Evolutionary conservation across 2,329 filamentous ascomycete genomes (phyloP).

Genomic region (Colletotrichum gloeosporioides): DNA sequence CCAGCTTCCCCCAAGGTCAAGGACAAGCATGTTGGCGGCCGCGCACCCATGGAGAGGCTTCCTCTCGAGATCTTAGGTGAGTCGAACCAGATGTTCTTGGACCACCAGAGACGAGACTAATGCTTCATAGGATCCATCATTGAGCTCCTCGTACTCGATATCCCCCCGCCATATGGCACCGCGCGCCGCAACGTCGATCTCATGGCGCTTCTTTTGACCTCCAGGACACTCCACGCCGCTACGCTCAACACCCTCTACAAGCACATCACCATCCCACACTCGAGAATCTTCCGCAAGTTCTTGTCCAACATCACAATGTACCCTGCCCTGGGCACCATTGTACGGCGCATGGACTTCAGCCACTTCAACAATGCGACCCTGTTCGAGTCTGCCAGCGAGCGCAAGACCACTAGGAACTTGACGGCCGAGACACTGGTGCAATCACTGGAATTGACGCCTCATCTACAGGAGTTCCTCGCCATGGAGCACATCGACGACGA

Average conservation of each 20-base stretch:
- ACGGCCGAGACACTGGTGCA: slow-evolving; percentile 75
- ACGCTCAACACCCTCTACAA: slow-evolving; percentile 79
- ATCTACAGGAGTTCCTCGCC: slow-evolving; percentile 77
- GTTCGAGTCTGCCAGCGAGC: slow-evolving; percentile 77
- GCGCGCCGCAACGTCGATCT: slow-evolving; percentile 80
- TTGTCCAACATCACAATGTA: slow-evolving; percentile 71
- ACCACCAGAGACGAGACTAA: slow-evolving; percentile 14
- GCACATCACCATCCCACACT: slow-evolving; percentile 83
- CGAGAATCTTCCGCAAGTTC: slow-evolving; percentile 83
- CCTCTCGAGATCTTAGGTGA: slow-evolving; percentile 75
- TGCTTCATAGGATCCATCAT: slow-evolving; percentile 69
- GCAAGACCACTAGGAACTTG: slow-evolving; percentile 76
- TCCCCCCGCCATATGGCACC: slow-evolving; percentile 75
- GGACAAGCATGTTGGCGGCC: slow-evolving; percentile 47
- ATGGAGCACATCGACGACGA: slow-evolving; percentile 85
- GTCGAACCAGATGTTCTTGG: slow-evolving; percentile 33
- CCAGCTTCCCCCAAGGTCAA: slow-evolving; percentile 32
- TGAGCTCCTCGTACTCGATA: slow-evolving; percentile 74
- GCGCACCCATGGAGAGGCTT: slow-evolving; percentile 68
- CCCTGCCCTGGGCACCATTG: slow-evolving; percentile 73
- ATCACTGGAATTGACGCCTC: slow-evolving; percentile 74
- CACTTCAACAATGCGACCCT: slow-evolving; percentile 84
- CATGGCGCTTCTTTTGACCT: slow-evolving; percentile 78
- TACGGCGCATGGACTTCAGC: slow-evolving; percentile 82
- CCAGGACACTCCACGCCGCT: slow-evolving; percentile 73